phyloP scores from a whole-genome alignment of 163 green algal genomes.

The Coccomyxa subellipsoidea region DNA sequence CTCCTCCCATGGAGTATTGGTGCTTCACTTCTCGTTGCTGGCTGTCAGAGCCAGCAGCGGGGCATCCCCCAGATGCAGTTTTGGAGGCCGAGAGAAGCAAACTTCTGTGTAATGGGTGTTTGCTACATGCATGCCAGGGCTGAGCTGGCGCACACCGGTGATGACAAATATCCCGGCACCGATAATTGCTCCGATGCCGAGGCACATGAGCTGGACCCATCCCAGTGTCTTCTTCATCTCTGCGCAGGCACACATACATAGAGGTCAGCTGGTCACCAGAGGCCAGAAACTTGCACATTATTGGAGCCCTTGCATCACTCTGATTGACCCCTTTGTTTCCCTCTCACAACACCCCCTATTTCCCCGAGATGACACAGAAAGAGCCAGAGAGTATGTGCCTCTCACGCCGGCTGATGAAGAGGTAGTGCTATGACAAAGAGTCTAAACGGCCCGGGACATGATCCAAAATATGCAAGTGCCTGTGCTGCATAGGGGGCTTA shows the following conservation, averaged over 20 bases:
- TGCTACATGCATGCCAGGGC: neutral
- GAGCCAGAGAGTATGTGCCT: neutral
- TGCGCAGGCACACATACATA: neutral
- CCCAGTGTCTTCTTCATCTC: neutral
- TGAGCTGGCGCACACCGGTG: neutral
- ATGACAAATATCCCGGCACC: neutral
- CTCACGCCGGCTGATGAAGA: too few species aligned
- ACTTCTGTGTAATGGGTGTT: too few species aligned
- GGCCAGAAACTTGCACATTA: too few species aligned
- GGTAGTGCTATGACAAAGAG: too few species aligned
- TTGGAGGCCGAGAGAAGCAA: neutral
- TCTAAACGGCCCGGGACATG: too few species aligned
- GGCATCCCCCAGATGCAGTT: too few species aligned
- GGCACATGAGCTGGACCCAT: slow-evolving; percentile 3
- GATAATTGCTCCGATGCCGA: neutral
- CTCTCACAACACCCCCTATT: neutral
- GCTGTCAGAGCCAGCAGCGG: too few species aligned
- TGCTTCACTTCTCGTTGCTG: too few species aligned
- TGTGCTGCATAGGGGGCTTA: too few species aligned
- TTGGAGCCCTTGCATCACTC: neutral
- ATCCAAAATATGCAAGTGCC: too few species aligned
- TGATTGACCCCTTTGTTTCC: neutral
- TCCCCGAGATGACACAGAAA: neutral
- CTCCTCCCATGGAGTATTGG: too few species aligned
- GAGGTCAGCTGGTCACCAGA: too few species aligned